Evolutionary conservation across 2,329 filamentous ascomycete genomes (phyloP), one percentile per base, ranked within the genome.

Genomic region (Sarocladium brachiariae): DNA sequence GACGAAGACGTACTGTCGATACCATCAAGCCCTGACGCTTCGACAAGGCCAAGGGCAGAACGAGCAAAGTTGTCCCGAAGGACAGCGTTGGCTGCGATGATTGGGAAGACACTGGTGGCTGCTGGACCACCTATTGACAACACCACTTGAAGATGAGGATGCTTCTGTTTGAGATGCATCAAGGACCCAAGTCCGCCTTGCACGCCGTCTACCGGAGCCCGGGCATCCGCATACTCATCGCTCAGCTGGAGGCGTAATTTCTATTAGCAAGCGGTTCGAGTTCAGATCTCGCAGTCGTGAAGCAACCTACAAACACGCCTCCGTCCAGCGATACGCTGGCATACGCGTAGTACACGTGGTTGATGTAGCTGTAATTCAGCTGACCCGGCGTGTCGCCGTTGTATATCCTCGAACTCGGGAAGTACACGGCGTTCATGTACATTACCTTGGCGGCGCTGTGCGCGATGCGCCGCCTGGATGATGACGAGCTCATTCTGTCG

Each of bases 341-440:
- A 76, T 88, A 91, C 11, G 87, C 86, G 63, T 92, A 92, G 67
- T 90, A 91, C 23, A 91, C 81, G 61, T 89, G 85, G 57, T 85
- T 90, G 59, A 92, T 83, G 60, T 85, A 87, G 56, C 80, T 80
- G 64, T 89, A 81, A 63, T 87, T 87, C 61, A 92, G 71, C 51
- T 81, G 81, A 1, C 81, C 86, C 0, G 88, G 88, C 14, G 86
- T 86, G 59, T 88, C 81, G 55, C 84, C 79, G 51, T 77, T 75
- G 67, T 90, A 89, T 57, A 89, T 80, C 52, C 83, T 75, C 70
- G 81, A 83, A 67, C 89, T 92, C n/a, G 87, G 86, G 65, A 89
- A 93, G 69, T 92, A 93, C 16, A 89, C 85, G 19, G 84, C 87
- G 65, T 93, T 93, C 61, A 79, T 80, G 62, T 74, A 78, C 69